Conservation (phyloP, 2,329 filamentous ascomycete genomes). For the Fonsecaea monophora region DNA sequence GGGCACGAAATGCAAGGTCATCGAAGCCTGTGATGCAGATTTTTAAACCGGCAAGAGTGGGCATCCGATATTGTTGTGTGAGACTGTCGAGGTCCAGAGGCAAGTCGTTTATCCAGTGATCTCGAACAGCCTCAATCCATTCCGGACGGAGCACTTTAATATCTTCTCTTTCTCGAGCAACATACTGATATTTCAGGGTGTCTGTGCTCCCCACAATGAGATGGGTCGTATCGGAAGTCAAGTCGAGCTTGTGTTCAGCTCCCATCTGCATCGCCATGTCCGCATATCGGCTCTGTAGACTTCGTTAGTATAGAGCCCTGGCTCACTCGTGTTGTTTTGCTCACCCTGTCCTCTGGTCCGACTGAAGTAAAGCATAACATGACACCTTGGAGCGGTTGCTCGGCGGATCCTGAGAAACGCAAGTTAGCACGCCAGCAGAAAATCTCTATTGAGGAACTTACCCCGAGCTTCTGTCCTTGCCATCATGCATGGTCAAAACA, state of each 20-base stretch:
- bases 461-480: conserved; percentile 5
- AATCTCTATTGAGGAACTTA: neutral
- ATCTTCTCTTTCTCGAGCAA: conserved; percentile 86
- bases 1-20: conserved; percentile 69
- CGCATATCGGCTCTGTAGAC: conserved; percentile 49
- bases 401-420: conserved; percentile 29
- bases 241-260: conserved; percentile 83
- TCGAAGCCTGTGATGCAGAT: conserved; percentile 76
- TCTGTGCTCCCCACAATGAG: conserved; percentile 87
- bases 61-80: conserved; percentile 63
- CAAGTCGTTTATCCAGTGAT: conserved; percentile 79
- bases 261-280: conserved; percentile 75
- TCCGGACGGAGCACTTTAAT: conserved; percentile 80
- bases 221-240: conserved; percentile 96
- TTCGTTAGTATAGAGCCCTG: conserved; percentile 26
- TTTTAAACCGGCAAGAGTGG: conserved; percentile 59
- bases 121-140: conserved; percentile 82
- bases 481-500: conserved; percentile 13
- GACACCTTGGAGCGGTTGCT: conserved; percentile 58
- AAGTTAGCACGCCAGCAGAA: conserved; percentile 9
- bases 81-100: conserved; percentile 75
- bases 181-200: conserved; percentile 94
- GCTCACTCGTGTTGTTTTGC: conserved; percentile 57
- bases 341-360: conserved; percentile 70
- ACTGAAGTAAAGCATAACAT: conserved; percentile 90